Evolutionary conservation across 179 eudicot species (phyloP).

Genomic region (Pouteria campechiana): DNA sequence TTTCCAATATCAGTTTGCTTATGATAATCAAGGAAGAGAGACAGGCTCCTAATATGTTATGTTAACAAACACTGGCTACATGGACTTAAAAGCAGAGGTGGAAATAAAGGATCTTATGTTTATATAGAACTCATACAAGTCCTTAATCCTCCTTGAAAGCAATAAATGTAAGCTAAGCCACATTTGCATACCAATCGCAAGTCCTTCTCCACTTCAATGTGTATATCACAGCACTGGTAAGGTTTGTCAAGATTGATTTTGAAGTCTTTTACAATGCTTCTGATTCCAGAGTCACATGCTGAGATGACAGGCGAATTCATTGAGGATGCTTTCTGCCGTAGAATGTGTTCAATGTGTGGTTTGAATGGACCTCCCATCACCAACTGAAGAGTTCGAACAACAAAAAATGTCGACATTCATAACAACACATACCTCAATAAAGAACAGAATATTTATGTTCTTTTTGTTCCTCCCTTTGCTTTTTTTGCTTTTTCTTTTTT

Average conservation of each 20-base stretch:
- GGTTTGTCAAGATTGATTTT: conserved; percentile 32
- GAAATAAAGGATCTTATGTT: no score
- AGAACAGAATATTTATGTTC: not conserved
- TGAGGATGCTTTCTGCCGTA: conserved; percentile 68
- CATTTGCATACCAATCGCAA: conserved; percentile 35
- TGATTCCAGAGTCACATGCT: conserved; percentile 62
- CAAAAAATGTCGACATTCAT: conserved; percentile 3
- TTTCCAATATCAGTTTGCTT: no score
- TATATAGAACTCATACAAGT: no score
- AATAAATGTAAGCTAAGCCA: conserved; percentile 3
- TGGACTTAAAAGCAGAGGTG: no score
- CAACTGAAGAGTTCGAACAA: conserved; percentile 35
- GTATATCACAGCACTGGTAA: conserved; percentile 60
- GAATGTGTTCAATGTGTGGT: conserved; percentile 74
- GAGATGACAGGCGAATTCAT: conserved; percentile 63
- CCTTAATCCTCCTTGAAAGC: no score
- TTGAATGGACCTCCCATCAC: conserved; percentile 87
- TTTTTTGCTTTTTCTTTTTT: no score
- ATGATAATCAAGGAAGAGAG: no score
- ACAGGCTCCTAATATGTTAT: no score
- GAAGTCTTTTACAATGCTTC: conserved; percentile 39
- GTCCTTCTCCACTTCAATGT: conserved; percentile 52
- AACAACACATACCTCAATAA: conserved; percentile 1
- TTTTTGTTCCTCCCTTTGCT: no score
- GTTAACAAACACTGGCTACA: no score